phyloP scores from a whole-genome alignment of 163 green algal species.

The Coccomyxa subellipsoidea region DNA sequence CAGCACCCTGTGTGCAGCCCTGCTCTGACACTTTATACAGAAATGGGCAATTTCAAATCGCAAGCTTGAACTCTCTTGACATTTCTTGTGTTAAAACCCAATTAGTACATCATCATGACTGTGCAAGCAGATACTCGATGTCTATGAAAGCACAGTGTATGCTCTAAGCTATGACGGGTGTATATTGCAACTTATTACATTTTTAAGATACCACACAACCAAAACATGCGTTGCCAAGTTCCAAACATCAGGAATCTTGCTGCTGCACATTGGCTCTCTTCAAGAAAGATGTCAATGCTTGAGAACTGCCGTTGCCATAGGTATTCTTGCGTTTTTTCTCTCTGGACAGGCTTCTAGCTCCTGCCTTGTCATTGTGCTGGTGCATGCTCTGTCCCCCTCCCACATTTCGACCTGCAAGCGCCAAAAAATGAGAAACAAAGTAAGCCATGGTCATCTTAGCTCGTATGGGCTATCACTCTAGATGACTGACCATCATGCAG shows the following conservation, averaged over 20 bases:
- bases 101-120: not conserved
- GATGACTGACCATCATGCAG: not conserved
- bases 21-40: too few relatives aligned
- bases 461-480: not conserved
- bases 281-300: not conserved
- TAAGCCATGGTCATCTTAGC: not conserved
- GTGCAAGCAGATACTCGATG: not conserved
- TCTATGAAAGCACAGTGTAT: too few relatives aligned
- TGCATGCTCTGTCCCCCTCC: not conserved
- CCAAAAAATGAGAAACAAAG: not conserved
- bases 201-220: not conserved
- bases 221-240: not conserved
- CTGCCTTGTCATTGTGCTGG: not conserved
- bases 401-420: not conserved
- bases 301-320: not conserved
- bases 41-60: too few relatives aligned
- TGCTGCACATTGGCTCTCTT: not conserved
- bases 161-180: not conserved
- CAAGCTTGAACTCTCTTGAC: too few relatives aligned
- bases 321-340: not conserved
- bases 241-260: not conserved
- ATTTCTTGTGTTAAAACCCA: too few relatives aligned
- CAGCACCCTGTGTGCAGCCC: not conserved
- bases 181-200: not conserved
- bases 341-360: not conserved